Evolutionary conservation across 306 rosid genomes (phyloP).

Genomic region (Pterocarpus macrocarpus): DNA sequence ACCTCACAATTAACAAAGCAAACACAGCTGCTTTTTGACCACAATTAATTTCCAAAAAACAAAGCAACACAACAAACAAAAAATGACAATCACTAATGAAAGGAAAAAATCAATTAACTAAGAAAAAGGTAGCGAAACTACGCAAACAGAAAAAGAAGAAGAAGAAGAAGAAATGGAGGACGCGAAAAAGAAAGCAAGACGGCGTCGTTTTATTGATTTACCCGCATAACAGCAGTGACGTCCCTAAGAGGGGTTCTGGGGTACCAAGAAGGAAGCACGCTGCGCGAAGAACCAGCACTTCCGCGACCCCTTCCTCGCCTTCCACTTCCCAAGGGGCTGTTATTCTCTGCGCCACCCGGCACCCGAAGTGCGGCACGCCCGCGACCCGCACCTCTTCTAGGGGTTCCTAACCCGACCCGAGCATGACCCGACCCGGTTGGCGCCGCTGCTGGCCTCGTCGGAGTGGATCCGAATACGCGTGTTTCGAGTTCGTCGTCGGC

Average conservation of each 20-base stretch:
- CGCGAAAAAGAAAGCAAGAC: not conserved
- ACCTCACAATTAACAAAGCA: too few relatives aligned
- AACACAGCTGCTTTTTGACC: not conserved
- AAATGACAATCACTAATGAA: not conserved
- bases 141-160: not conserved
- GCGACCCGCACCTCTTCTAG: conserved; percentile 32
- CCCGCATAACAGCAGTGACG: conserved; percentile 67
- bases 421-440: conserved; percentile 37
- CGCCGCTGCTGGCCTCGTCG: not conserved
- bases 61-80: too few relatives aligned
- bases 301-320: conserved; percentile 48
- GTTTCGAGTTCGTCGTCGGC: conserved; percentile 35
- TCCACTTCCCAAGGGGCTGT: conserved; percentile 22
- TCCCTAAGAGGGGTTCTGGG: conserved; percentile 84
- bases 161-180: not conserved
- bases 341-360: conserved; percentile 48
- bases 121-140: not conserved
- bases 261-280: conserved; percentile 81
- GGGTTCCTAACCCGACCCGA: conserved; percentile 47
- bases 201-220: conserved; percentile 33
- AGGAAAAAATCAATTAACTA: not conserved
- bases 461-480: conserved; percentile 41
- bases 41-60: not conserved
- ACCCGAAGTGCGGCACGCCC: conserved; percentile 40
- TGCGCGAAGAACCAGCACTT: conserved; percentile 35